These are phyloP conservation scores for Syzygium oleosum DNA, from an alignment of 345 rosid species.

Conservation along the genomic window DNA sequence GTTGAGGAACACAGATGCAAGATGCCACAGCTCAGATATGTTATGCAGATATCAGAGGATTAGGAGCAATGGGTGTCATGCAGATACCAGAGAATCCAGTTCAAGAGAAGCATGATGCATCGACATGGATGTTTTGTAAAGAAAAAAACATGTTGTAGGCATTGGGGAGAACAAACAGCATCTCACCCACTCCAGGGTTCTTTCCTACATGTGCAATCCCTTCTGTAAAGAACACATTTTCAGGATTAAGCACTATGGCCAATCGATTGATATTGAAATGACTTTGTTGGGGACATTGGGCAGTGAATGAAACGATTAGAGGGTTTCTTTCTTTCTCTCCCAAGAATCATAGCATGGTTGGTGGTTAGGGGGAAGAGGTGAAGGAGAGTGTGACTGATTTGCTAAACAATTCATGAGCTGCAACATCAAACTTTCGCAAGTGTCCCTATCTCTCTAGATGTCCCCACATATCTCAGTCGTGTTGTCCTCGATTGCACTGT, in stretches of 20 bases:
- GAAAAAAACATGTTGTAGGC: background rate
- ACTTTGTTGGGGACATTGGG: slow-evolving; percentile 46
- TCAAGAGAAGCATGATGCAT: background rate
- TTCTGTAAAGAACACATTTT: slow-evolving; percentile 57
- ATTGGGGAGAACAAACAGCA: slow-evolving; percentile 43
- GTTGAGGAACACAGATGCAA: background rate
- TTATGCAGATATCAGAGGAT: background rate
- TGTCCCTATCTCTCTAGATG: slow-evolving; percentile 14
- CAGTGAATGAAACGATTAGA: slow-evolving; percentile 12
- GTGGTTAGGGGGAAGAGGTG: slow-evolving; percentile 60
- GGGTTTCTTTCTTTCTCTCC: slow-evolving; percentile 2
- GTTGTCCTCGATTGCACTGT: slow-evolving; percentile 31
- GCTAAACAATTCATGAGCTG: slow-evolving; percentile 13
- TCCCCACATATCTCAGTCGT: slow-evolving; percentile 44
- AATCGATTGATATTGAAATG: slow-evolving; percentile 41
- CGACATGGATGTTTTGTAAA: background rate
- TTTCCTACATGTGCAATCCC: slow-evolving; percentile 80
- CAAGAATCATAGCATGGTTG: slow-evolving; percentile 43
- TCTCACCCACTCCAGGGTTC: slow-evolving; percentile 57
- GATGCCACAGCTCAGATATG: background rate
- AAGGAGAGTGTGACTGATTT: slow-evolving; percentile 18
- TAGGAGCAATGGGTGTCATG: background rate
- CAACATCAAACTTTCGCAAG: slow-evolving; percentile 3
- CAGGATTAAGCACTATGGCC: slow-evolving; percentile 14
- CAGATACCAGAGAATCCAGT: background rate